These are phyloP conservation scores for Monilinia fructicola DNA, from an alignment of 2,329 filamentous ascomycete genomes.

Conservation along the genomic window DNA sequence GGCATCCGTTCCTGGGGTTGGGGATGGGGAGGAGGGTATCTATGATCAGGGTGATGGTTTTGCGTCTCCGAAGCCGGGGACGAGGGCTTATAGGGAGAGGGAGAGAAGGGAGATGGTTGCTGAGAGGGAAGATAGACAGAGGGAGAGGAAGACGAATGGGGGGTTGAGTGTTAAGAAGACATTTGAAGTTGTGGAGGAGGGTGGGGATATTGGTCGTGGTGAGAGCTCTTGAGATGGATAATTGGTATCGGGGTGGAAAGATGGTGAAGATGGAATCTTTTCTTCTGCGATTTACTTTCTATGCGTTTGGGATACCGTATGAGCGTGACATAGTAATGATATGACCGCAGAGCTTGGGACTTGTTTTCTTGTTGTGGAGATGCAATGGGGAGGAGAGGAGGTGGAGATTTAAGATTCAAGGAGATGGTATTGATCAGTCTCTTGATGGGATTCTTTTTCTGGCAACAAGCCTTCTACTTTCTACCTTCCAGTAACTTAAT, in stretches of 20 bases:
- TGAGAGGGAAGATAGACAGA: not conserved
- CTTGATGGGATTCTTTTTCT: no score
- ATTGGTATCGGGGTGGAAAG: not conserved
- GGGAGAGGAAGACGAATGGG: not conserved
- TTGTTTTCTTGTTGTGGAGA: no score
- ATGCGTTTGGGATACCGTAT: no score
- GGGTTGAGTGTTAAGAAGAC: constrained; percentile 4
- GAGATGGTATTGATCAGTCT: no score
- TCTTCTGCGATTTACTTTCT: not conserved
- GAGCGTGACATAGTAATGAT: no score
- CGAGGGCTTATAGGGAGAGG: constrained; percentile 33
- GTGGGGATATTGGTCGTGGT: not conserved
- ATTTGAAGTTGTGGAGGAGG: constrained; percentile 1
- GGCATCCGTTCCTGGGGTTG: not conserved
- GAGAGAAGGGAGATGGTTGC: constrained; percentile 24
- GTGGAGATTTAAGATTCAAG: no score
- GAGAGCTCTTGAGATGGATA: not conserved
- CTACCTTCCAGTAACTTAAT: not conserved
- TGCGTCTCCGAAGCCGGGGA: constrained; percentile 25
- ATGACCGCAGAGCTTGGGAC: no score
- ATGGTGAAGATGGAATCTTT: not conserved
- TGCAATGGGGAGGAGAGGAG: no score
- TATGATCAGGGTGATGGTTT: not conserved
- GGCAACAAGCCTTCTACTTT: no score
- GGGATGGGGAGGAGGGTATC: not conserved